Percentiles rank a stretch among this genome's conserved stretches.
These are phyloP conservation scores for Furcasterigmium sp. DNA, from an alignment of 2,329 filamentous ascomycete genomes.

Conservation along the genomic window DNA sequence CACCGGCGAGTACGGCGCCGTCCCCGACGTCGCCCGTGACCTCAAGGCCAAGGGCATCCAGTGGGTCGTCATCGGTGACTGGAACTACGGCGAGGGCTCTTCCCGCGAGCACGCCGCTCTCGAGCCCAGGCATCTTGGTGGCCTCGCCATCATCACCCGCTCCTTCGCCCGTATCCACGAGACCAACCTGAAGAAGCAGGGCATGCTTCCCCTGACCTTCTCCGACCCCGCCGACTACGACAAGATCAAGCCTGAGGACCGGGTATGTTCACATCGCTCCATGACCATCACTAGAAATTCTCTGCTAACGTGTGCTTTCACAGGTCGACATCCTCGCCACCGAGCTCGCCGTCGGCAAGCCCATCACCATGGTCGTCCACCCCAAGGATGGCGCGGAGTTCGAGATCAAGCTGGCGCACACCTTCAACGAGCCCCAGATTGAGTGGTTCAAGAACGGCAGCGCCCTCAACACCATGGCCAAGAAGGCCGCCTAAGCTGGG, in stretches of 20 bases:
- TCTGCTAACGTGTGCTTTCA: slow-evolving; percentile 15
- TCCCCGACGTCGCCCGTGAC: slow-evolving; percentile 91
- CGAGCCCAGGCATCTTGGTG: slow-evolving; percentile 94
- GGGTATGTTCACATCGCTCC: slow-evolving; percentile 38
- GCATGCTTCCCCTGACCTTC: slow-evolving; percentile 98
- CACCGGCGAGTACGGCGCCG: slow-evolving; percentile 77
- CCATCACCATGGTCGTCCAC: slow-evolving; percentile 86
- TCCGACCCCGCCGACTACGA: slow-evolving; percentile 93
- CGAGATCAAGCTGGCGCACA: slow-evolving; percentile 83
- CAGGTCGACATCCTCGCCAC: slow-evolving; percentile 80
- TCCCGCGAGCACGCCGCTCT: slow-evolving; percentile 98
- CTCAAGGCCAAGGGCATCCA: slow-evolving; percentile 96
- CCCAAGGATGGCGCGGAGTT: slow-evolving; percentile 76
- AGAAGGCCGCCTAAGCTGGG: slow-evolving; percentile 39
- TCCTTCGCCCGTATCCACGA: slow-evolving; percentile 99
- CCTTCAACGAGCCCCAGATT: slow-evolving; percentile 96
- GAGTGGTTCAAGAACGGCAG: slow-evolving; percentile 99
- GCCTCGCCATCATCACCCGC: slow-evolving; percentile 92
- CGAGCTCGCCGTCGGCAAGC: slow-evolving; percentile 86
- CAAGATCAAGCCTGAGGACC: slow-evolving; percentile 89
- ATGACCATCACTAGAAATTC: slow-evolving; percentile 1
- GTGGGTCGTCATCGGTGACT: slow-evolving; percentile 98
- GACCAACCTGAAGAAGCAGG: slow-evolving; percentile 99
- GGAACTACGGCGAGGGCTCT: slow-evolving; percentile 98
- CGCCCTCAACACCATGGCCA: slow-evolving; percentile 98